These are phyloP conservation scores for Tetrapyrgos nigripes DNA, from an alignment of 1,284 basidiomycete genomes.

Conservation along the genomic window DNA sequence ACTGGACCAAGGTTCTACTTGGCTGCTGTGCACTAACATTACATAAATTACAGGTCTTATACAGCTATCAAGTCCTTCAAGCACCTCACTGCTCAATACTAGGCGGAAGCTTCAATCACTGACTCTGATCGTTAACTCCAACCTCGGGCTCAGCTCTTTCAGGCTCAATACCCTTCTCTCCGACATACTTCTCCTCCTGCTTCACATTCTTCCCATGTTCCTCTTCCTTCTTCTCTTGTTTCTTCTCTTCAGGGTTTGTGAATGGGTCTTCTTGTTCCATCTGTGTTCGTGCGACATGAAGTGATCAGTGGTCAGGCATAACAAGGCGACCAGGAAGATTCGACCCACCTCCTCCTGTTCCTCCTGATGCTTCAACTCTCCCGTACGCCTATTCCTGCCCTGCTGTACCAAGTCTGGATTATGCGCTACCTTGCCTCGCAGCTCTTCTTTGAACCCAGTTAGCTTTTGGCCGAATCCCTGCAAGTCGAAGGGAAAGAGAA, in stretches of 20 bases:
- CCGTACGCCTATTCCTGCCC: slow-evolving; percentile 53
- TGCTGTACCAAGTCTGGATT: slow-evolving; percentile 53
- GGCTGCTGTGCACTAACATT: too few relatives aligned
- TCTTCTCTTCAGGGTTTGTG: slow-evolving; percentile 11
- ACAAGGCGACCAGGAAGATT: not conserved
- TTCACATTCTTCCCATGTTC: not conserved
- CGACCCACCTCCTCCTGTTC: slow-evolving; percentile 41
- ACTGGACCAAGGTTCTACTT: too few relatives aligned
- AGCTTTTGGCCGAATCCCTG: slow-evolving; percentile 56
- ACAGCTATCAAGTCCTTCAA: too few relatives aligned
- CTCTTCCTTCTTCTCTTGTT: slow-evolving; percentile 3
- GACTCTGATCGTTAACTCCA: too few relatives aligned
- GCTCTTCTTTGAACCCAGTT: slow-evolving; percentile 53
- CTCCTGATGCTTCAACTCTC: slow-evolving; percentile 54
- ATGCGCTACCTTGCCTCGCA: slow-evolving; percentile 55
- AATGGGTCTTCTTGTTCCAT: slow-evolving; percentile 14
- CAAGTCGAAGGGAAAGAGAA: not conserved
- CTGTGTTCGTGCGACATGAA: not conserved
- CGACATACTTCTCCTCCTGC: not conserved
- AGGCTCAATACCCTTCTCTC: not conserved
- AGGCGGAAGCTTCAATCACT: too few relatives aligned
- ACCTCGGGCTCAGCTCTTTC: too few relatives aligned
- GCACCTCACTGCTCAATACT: too few relatives aligned
- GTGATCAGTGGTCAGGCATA: not conserved
- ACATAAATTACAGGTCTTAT: too few relatives aligned